phyloP scores from a whole-genome alignment of 2,329 filamentous ascomycete species.

The Colletotrichum neosansevieriae region DNA sequence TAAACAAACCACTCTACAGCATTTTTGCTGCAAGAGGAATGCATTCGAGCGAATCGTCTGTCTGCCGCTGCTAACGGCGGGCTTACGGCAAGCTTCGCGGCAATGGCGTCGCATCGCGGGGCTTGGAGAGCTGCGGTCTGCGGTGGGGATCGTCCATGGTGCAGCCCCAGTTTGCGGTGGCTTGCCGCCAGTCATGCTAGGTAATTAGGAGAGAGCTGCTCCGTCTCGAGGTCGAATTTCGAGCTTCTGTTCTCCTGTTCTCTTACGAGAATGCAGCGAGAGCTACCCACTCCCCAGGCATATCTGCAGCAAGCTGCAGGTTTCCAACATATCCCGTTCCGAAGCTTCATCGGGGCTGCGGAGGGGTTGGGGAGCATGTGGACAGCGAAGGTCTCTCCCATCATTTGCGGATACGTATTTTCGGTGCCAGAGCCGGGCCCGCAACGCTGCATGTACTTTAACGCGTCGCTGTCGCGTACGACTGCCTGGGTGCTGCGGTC shows the following conservation, averaged over 20 bases:
- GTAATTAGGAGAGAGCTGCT: not conserved
- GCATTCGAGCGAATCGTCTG: too few relatives aligned
- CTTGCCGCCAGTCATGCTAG: not conserved
- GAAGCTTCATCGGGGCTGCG: conserved; percentile 7
- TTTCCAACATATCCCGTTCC: not conserved
- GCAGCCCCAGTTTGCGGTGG: not conserved
- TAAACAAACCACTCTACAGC: conserved; percentile 3
- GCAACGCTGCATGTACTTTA: conserved; percentile 1
- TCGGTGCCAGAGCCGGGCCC: not conserved
- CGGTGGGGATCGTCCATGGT: not conserved
- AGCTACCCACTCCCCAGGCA: conserved; percentile 7
- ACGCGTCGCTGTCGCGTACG: not conserved
- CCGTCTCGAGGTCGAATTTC: not conserved
- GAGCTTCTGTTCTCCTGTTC: not conserved
- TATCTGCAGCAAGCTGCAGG: conserved; percentile 8
- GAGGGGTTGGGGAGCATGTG: not conserved
- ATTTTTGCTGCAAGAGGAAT: not conserved
- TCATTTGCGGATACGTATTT: too few relatives aligned
- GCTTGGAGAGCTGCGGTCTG: not conserved
- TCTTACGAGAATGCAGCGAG: not conserved
- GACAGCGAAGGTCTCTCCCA: not conserved
- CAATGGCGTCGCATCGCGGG: conserved; percentile 10
- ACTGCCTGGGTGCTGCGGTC: not conserved
- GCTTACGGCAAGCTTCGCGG: conserved; percentile 6
- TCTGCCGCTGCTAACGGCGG: not conserved